These are phyloP conservation scores for Phytopythium chamaehyphon DNA, from an alignment of 352 stramenopile species.

Conservation along the genomic window DNA sequence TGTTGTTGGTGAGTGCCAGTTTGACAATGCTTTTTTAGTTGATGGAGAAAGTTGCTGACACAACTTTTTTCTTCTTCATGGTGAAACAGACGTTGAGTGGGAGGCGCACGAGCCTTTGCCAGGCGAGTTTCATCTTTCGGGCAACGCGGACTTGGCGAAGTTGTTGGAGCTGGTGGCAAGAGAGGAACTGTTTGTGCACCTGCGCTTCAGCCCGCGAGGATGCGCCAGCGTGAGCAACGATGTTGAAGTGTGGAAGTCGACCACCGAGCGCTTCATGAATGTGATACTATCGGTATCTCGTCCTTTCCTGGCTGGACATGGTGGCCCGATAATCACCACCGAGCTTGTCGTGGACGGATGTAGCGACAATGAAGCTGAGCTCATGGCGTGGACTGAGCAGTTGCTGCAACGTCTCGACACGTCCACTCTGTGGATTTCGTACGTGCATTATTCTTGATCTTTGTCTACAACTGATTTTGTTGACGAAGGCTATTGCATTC, in stretches of 20 bases:
- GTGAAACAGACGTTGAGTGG: constrained; percentile 63
- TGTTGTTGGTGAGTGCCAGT: constrained; percentile 48
- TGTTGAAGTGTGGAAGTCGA: constrained; percentile 39
- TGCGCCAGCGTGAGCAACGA: constrained; percentile 19
- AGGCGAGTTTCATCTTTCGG: constrained; percentile 48
- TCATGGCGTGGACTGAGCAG: constrained; percentile 52
- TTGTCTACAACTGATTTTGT: neutral
- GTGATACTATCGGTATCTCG: constrained; percentile 61
- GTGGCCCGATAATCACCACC: constrained; percentile 67
- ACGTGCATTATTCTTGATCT: too few species aligned
- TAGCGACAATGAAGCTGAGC: constrained; percentile 11
- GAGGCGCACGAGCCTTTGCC: constrained; percentile 57
- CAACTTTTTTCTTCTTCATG: too few species aligned
- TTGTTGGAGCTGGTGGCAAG: constrained; percentile 57
- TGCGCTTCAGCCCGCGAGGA: constrained; percentile 65
- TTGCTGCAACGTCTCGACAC: constrained; percentile 49
- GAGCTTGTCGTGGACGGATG: constrained; percentile 74
- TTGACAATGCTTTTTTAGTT: neutral
- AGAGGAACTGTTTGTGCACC: constrained; percentile 60
- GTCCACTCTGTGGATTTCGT: constrained; percentile 73
- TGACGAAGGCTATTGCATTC: too few species aligned
- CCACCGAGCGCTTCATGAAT: constrained; percentile 60
- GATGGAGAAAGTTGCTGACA: neutral
- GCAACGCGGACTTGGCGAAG: constrained; percentile 45
- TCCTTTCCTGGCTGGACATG: constrained; percentile 55